A percentile compares a stretch with the other conserved stretches of the same genome.
These are phyloP conservation scores for Amaranthus tricolor DNA, from an alignment of 179 eudicot genomes.

Conservation along the genomic window DNA sequence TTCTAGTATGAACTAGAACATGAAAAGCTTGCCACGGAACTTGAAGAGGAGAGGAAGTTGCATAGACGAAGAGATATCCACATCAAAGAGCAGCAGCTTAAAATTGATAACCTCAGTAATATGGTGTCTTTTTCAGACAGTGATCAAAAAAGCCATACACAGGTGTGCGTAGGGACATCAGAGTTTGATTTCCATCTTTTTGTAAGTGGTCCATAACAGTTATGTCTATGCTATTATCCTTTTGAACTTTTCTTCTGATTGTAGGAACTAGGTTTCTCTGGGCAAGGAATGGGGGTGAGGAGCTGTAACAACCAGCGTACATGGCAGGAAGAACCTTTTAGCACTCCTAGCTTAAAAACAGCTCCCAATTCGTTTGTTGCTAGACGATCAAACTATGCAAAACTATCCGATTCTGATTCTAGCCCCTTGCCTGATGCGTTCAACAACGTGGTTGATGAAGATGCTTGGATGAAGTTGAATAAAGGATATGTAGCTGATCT, in stretches of 20 bases:
- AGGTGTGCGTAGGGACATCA: conserved; percentile 35
- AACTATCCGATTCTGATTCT: conserved; percentile 42
- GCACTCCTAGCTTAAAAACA: conserved; percentile 69
- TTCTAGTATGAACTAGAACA: conserved; percentile 80
- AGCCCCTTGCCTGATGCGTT: conserved; percentile 79
- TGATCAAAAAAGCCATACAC: conserved; percentile 40
- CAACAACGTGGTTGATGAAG: conserved; percentile 76
- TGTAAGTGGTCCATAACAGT: not conserved
- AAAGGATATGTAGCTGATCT: conserved; percentile 86
- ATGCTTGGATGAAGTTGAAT: conserved; percentile 81
- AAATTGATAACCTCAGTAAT: conserved; percentile 56
- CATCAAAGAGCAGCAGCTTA: conserved; percentile 70
- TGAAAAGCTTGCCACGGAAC: conserved; percentile 81
- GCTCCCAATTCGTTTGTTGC: conserved; percentile 64
- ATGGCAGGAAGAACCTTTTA: conserved; percentile 57
- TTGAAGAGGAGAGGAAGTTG: conserved; percentile 85
- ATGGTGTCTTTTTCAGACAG: conserved; percentile 46
- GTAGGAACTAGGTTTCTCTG: conserved; percentile 33
- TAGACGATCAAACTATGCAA: conserved; percentile 52
- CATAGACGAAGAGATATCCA: conserved; percentile 64
- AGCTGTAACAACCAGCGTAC: conserved; percentile 38
- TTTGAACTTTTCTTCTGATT: conserved; percentile 6
- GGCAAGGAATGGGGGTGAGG: conserved; percentile 35
- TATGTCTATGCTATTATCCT: not conserved
- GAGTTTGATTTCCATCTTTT: not conserved